Conservation (phyloP, 2,329 filamentous ascomycete species). For the Paecilomyces sp. region DNA sequence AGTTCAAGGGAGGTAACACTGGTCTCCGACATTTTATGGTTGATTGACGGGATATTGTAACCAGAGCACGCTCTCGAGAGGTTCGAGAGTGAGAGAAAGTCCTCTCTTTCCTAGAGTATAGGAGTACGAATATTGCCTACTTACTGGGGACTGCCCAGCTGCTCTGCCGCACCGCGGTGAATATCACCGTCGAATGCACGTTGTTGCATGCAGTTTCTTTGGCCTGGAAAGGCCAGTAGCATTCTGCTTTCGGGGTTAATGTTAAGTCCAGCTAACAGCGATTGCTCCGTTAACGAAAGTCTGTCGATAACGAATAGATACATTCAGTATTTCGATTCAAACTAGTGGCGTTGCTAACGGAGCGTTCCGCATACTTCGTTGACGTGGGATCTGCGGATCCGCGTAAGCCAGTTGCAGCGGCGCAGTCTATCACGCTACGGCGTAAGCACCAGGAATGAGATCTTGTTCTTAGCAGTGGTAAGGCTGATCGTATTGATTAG, state of each 20-base stretch:
- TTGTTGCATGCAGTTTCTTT: background rate
- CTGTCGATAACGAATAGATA: too few relatives aligned
- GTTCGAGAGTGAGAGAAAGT: background rate
- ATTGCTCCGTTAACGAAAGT: background rate
- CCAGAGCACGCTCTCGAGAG: background rate
- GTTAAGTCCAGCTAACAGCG: background rate
- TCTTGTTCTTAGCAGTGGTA: background rate
- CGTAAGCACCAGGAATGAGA: background rate
- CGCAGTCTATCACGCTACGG: background rate
- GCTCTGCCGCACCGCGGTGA: too few relatives aligned
- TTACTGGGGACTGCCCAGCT: too few relatives aligned
- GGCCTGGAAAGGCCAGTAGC: background rate
- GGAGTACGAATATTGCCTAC: background rate
- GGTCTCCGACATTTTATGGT: background rate
- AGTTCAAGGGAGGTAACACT: background rate
- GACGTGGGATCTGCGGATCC: background rate
- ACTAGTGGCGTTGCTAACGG: background rate
- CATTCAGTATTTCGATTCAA: background rate
- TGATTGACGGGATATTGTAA: background rate
- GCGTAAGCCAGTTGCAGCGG: background rate
- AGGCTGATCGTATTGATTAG: background rate
- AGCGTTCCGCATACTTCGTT: background rate
- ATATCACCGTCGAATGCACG: too few relatives aligned
- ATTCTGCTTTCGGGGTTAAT: background rate
- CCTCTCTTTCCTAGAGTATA: background rate